phyloP scores from a whole-genome alignment of 371 early-diverging fungal genomes.

The Circinella umbellata region DNA sequence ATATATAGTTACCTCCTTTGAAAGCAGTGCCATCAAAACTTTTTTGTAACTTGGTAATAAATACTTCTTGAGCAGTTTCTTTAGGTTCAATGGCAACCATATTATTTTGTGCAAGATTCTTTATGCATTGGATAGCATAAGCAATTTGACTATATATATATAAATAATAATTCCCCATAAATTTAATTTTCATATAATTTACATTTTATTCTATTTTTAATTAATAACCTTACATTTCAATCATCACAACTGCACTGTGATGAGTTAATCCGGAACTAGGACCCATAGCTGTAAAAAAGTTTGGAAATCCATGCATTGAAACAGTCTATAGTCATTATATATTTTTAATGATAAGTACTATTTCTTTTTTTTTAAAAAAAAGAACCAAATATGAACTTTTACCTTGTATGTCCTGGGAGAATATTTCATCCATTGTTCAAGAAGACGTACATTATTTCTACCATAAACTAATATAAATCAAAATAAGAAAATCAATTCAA shows the following conservation, averaged over 20 bases:
- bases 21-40: constrained; percentile 28
- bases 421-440: constrained; percentile 22
- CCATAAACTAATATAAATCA: constrained; percentile 23
- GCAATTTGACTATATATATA: constrained; percentile 28
- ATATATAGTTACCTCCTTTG: constrained; percentile 8
- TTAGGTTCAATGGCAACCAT: constrained; percentile 29
- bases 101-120: constrained; percentile 15
- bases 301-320: constrained; percentile 42
- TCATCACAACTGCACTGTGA: constrained; percentile 29
- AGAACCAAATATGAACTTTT: too few relatives aligned
- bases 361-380: neutral
- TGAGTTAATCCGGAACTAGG: constrained; percentile 48
- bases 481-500: neutral
- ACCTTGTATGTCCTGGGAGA: constrained; percentile 35
- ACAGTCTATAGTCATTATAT: constrained; percentile 19
- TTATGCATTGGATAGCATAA: constrained; percentile 25
- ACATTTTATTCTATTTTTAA: neutral
- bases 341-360: neutral
- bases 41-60: constrained; percentile 20
- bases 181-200: neutral
- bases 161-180: too few relatives aligned
- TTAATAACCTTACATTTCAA: constrained; percentile 29
- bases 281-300: constrained; percentile 46
- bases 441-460: constrained; percentile 18
- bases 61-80: constrained; percentile 23